Evolutionary conservation across 345 rosid species (phyloP).

Genomic region (Dovyalis caffra): DNA sequence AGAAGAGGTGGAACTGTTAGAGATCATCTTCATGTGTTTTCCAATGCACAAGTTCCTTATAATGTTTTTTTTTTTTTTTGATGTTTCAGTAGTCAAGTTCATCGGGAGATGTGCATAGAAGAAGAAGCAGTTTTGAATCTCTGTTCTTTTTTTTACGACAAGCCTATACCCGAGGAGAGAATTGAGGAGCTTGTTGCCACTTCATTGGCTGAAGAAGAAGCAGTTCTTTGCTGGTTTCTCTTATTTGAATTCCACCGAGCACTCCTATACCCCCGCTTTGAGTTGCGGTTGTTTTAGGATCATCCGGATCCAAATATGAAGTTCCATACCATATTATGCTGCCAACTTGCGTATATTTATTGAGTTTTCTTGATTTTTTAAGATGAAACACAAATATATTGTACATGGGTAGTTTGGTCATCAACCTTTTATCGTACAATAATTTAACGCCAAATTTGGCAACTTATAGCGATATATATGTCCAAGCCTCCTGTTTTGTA

Average conservation of each 20-base stretch:
- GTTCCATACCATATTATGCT: background rate
- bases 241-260: background rate
- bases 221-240: conserved; percentile 63
- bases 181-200: conserved; percentile 81
- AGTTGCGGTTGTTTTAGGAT: background rate
- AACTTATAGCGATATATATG: too few relatives aligned
- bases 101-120: conserved; percentile 40
- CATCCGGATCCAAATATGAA: background rate
- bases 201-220: conserved; percentile 64
- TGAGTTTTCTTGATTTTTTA: too few relatives aligned
- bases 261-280: background rate
- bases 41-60: background rate
- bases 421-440: too few relatives aligned
- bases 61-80: background rate
- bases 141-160: conserved; percentile 79
- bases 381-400: too few relatives aligned
- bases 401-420: too few relatives aligned
- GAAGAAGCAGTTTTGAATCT: conserved; percentile 65
- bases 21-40: background rate
- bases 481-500: too few relatives aligned
- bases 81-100: conserved; percentile 56
- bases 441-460: too few relatives aligned
- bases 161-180: conserved; percentile 77
- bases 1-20: too few relatives aligned
- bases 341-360: too few relatives aligned